Conservation (phyloP, 805 yeast species). For the Candida ficus region DNA sequence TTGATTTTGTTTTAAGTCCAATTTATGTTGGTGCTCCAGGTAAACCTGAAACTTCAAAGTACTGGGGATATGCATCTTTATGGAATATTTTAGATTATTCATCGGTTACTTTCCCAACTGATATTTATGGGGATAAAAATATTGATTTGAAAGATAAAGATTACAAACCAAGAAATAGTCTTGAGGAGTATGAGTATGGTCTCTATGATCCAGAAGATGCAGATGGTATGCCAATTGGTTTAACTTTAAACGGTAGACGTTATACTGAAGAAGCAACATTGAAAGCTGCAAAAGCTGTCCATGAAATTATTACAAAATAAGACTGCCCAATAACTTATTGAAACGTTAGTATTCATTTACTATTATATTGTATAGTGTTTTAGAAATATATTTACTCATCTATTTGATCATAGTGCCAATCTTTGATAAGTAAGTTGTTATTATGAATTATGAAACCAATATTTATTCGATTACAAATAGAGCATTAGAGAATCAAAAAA, state of each 20-base stretch:
- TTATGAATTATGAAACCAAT: no score
- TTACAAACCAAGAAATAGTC: conserved; percentile 18
- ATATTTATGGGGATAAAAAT: conserved; percentile 29
- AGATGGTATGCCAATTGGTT: conserved; percentile 50
- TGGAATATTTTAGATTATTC: conserved; percentile 74
- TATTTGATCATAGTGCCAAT: no score
- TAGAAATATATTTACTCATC: no score
- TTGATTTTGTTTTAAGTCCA: conserved; percentile 67
- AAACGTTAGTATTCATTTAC: no score
- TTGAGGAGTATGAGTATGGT: conserved; percentile 30
- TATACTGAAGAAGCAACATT: conserved; percentile 45
- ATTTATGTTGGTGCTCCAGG: conserved; percentile 71
- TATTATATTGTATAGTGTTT: no score
- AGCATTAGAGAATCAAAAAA: no score
- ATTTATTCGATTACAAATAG: no score
- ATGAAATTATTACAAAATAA: conserved; percentile 4
- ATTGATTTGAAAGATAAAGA: conserved; percentile 42
- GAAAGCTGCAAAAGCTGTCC: conserved; percentile 33
- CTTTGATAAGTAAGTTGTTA: no score
- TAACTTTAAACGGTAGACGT: conserved; percentile 47
- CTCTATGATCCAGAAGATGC: conserved; percentile 36
- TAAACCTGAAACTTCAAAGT: conserved; percentile 52
- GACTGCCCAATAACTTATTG: no score
- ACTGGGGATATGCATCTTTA: conserved; percentile 78
- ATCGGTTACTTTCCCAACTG: conserved; percentile 57